These are phyloP conservation scores for Gloeophyllum trabeum DNA, from an alignment of 768 basidiomycete species.

Conservation along the genomic window DNA sequence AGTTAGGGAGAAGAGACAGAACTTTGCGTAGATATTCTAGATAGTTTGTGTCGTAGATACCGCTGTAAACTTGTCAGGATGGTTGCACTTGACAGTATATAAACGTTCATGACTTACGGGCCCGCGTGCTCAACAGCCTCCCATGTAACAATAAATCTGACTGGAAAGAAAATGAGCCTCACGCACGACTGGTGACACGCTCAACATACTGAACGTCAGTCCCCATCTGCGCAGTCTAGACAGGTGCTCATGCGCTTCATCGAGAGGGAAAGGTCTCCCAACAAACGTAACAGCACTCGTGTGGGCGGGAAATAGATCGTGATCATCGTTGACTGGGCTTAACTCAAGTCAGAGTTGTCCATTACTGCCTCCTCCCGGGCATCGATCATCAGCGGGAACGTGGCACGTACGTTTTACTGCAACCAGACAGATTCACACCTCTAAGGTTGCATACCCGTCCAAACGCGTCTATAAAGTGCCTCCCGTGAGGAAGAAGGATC, in stretches of 20 bases:
- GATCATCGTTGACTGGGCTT: constrained; percentile 62
- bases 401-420: constrained; percentile 62
- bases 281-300: constrained; percentile 71
- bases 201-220: constrained; percentile 70
- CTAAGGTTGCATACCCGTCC: constrained; percentile 74
- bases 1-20: constrained; percentile 57
- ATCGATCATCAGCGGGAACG: constrained; percentile 3
- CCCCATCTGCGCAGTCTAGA: constrained; percentile 79
- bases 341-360: constrained; percentile 1
- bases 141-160: constrained; percentile 93
- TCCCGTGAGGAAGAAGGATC: constrained; percentile 45
- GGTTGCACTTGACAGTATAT: not conserved
- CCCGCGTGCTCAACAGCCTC: constrained; percentile 93
- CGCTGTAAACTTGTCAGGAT: constrained; percentile 30
- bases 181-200: constrained; percentile 11
- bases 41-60: constrained; percentile 77
- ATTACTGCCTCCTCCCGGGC: too few species aligned
- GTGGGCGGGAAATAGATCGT: constrained; percentile 55
- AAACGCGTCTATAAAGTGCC: constrained; percentile 73
- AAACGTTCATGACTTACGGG: constrained; percentile 44
- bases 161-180: constrained; percentile 22
- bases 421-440: constrained; percentile 81
- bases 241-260: constrained; percentile 81
- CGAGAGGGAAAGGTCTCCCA: constrained; percentile 82
- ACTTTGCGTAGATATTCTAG: constrained; percentile 66